Conservation (phyloP, 148 eudicot genomes). For the Vaccinium macrocarpon region DNA sequence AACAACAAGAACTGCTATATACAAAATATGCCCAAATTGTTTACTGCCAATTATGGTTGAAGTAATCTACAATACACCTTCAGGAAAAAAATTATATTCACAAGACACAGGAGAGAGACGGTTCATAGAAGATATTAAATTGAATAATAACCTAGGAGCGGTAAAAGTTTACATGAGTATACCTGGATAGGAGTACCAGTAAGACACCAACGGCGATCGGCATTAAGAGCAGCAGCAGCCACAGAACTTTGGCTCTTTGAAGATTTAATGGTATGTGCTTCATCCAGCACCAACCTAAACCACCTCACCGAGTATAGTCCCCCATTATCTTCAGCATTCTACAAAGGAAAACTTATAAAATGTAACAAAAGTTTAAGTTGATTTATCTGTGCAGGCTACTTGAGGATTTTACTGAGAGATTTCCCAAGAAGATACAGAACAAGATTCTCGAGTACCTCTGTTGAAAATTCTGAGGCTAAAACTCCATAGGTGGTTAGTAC, state of each 20-base stretch:
- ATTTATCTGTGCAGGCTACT: neutral
- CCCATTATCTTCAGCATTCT: conserved; percentile 75
- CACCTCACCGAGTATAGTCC: conserved; percentile 78
- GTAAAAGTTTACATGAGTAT: neutral
- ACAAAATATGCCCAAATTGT: neutral
- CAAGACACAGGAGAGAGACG: neutral
- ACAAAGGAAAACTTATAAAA: conserved; percentile 22
- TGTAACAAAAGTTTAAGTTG: neutral
- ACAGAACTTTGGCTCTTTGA: conserved; percentile 87
- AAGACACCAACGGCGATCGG: conserved; percentile 95
- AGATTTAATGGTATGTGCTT: conserved; percentile 92
- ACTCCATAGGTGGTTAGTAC: conserved; percentile 95
- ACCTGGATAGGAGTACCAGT: conserved; percentile 99
- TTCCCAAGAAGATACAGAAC: neutral
- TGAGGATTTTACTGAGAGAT: neutral
- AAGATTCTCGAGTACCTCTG: conserved; percentile 52
- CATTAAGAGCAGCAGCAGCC: conserved; percentile 81
- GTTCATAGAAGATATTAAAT: neutral
- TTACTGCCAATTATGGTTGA: neutral
- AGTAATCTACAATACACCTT: neutral
- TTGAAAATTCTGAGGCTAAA: conserved; percentile 77
- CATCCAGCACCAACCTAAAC: conserved; percentile 95
- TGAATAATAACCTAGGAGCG: neutral
- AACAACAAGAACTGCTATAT: neutral
- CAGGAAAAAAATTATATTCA: neutral